Percentiles rank a stretch among this genome's conserved stretches.
phyloP scores from a whole-genome alignment of 2,329 filamentous ascomycete genomes.

The Bipolaris cookei region DNA sequence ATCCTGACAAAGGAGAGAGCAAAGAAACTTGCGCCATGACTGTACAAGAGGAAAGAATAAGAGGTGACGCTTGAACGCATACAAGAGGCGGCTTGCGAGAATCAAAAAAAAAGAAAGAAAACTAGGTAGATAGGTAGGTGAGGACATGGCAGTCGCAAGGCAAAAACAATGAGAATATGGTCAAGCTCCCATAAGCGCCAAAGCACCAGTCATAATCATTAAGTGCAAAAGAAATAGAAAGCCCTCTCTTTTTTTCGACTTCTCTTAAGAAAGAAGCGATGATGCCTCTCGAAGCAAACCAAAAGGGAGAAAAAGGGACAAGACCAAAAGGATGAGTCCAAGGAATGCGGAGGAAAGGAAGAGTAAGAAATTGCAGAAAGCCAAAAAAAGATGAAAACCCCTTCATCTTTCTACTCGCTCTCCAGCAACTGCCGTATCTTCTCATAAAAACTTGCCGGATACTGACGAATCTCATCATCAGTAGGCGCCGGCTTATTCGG shows the following conservation, averaged over 20 bases:
- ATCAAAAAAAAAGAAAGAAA: not conserved
- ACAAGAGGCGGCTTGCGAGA: not conserved
- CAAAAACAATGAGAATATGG: not conserved
- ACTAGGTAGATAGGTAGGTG: not conserved
- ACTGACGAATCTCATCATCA: slow-evolving; percentile 60
- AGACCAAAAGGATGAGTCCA: not conserved
- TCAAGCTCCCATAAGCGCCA: not conserved
- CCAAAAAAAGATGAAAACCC: too few relatives aligned
- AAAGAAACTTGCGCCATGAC: not conserved
- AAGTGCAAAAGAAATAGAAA: not conserved
- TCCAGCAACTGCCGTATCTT: slow-evolving; percentile 54
- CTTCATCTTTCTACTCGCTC: slow-evolving; percentile 23
- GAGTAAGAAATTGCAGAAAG: not conserved
- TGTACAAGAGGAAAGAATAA: not conserved
- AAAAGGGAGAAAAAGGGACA: not conserved
- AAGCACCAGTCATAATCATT: slow-evolving; percentile 9
- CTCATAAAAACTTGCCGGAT: slow-evolving; percentile 56
- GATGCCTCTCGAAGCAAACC: not conserved
- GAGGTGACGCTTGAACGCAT: slow-evolving; percentile 13
- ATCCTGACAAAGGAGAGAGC: not conserved
- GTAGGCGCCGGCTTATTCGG: slow-evolving; percentile 59
- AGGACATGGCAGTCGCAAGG: not conserved
- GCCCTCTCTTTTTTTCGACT: not conserved
- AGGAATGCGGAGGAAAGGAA: not conserved
- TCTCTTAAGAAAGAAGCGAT: not conserved